These are phyloP conservation scores for Castanopsis chinensis DNA, from an alignment of 306 rosid genomes.

Conservation along the genomic window DNA sequence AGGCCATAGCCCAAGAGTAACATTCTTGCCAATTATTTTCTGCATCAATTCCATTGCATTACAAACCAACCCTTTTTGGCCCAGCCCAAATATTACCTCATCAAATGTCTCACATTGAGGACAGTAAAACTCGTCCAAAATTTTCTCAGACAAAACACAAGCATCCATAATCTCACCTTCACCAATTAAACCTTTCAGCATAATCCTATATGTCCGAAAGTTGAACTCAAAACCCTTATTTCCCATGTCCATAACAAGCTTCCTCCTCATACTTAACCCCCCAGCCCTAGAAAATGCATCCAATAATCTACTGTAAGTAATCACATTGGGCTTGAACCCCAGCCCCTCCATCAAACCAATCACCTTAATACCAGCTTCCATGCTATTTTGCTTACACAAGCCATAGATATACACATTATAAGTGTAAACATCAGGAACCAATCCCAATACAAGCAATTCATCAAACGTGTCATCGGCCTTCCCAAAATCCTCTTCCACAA, in stretches of 20 bases:
- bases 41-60: slow-evolving; percentile 50
- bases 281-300: slow-evolving; percentile 41
- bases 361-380: slow-evolving; percentile 45
- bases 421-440: slow-evolving; percentile 67
- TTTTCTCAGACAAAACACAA: slow-evolving; percentile 54
- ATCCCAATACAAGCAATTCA: slow-evolving; percentile 71
- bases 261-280: slow-evolving; percentile 38
- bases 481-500: slow-evolving; percentile 40
- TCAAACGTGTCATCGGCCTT: slow-evolving; percentile 63
- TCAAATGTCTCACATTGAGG: slow-evolving; percentile 49
- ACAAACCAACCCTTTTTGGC: slow-evolving; percentile 45
- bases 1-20: slow-evolving; percentile 51
- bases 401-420: slow-evolving; percentile 68
- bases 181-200: slow-evolving; percentile 52
- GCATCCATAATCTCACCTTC: slow-evolving; percentile 51
- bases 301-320: slow-evolving; percentile 63
- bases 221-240: slow-evolving; percentile 53
- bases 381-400: slow-evolving; percentile 60
- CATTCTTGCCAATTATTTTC: slow-evolving; percentile 39
- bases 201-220: slow-evolving; percentile 52
- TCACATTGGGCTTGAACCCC: slow-evolving; percentile 68
- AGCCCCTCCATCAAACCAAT: slow-evolving; percentile 58
- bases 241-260: slow-evolving; percentile 51
- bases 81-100: slow-evolving; percentile 49
- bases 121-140: slow-evolving; percentile 49